These are phyloP conservation scores for Aspergillus tubingensis DNA, from an alignment of 2,329 filamentous ascomycete genomes.

Conservation along the genomic window DNA sequence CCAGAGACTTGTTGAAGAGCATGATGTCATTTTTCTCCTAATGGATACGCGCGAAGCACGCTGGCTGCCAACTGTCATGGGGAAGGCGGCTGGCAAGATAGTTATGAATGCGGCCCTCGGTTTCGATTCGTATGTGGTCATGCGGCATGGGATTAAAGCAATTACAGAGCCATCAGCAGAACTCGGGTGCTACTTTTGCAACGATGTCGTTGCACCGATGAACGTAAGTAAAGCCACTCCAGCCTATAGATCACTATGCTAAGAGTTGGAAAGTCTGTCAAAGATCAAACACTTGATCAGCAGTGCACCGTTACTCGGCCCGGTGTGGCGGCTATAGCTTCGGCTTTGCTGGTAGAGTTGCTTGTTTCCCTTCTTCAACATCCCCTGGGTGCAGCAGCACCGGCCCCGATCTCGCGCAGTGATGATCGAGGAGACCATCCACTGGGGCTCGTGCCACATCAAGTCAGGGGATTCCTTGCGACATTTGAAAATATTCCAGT, in stretches of 20 bases:
- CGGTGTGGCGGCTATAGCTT: conserved; percentile 88
- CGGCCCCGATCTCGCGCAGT: conserved; percentile 35
- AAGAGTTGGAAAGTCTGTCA: conserved; percentile 69
- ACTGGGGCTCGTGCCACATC: conserved; percentile 60
- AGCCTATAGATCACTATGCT: conserved; percentile 16
- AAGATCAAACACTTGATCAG: conserved; percentile 93
- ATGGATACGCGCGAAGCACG: conserved; percentile 95
- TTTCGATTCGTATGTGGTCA: conserved; percentile 95
- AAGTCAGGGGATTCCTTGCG: conserved; percentile 63
- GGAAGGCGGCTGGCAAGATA: conserved; percentile 87
- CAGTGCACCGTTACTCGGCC: conserved; percentile 97
- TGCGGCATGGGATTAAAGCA: conserved; percentile 81
- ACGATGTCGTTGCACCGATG: conserved; percentile 90
- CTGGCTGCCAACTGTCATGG: conserved; percentile 96
- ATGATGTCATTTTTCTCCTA: conserved; percentile 92
- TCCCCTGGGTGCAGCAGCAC: conserved; percentile 55
- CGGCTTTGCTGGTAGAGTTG: conserved; percentile 85
- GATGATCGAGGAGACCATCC: conserved; percentile 47
- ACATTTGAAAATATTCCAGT: conserved; percentile 62
- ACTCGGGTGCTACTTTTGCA: conserved; percentile 97
- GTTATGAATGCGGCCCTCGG: conserved; percentile 96
- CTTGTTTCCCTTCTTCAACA: conserved; percentile 87
- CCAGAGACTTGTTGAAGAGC: conserved; percentile 72
- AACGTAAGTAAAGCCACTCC: conserved; percentile 65
- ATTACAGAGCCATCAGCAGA: conserved; percentile 61